Base-by-base conservation (phyloP, 352 stramenopile genomes). In the Phytophthora quininea region DNA sequence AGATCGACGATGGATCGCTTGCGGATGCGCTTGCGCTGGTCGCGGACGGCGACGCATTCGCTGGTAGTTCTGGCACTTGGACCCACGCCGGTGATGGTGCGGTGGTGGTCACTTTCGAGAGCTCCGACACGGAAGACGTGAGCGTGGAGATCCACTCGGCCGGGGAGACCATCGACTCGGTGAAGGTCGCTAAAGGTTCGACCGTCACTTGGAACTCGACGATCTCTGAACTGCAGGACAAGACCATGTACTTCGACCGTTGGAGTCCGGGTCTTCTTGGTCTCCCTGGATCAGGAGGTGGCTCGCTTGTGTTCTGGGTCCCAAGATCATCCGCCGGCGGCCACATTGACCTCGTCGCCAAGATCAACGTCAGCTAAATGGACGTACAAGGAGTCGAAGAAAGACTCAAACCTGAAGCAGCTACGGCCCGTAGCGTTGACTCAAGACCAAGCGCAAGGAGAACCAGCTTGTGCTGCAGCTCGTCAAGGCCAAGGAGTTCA, bases 391-490 rank as follows among this genome's bases (percentile, higher is more conserved):
- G 0, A 24, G 19, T 24, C 19, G 19, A 24, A 24, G 19, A 24
- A 24, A 24, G 19, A 24, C 19, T 24, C 19, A 24, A 24, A 24
- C 19, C 19, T 24, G 19, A 24, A 24, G 19, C 19, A 24, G 19
- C 19, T 24, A 24, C 19, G 19, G 19, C 19, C 19, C 19, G 19
- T 24, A 24, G 19, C 19, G 19, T 24, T 24, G 19, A 24, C 19
- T 92, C 35, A 86, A 86, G 62, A 90, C 71, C 9, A 93, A 91
- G 62, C 85, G 86, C 51, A 93, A 93, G 62, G 76, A 90, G 59
- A 78, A 95, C 65, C 85, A 93, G 69, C 74, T 96, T 58, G 84
- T 94, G 56, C 65, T 96, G 35, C 66, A 79, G 64, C 79, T 96
- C 55, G 67, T 83, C 19, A 24, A 24, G 19, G 19, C 19, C 19